Base-by-base conservation (phyloP, 164 flowering plant genomes). In the Nymphaea colorata region DNA sequence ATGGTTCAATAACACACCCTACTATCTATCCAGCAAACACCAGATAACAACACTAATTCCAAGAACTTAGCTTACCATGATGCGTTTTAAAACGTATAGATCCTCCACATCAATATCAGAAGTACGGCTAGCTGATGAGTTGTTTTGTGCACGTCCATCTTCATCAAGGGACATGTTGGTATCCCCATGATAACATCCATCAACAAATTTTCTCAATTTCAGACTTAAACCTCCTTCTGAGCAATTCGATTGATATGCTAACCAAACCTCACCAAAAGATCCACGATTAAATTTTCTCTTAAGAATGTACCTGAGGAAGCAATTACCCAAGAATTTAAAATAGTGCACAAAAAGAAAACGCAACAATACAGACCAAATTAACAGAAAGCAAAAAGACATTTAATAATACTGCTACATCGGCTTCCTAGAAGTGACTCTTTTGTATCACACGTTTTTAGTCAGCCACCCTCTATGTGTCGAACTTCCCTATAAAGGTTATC, bases 251-350 rank as follows among this genome's bases (percentile, higher is more conserved):
- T 83, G 79, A 77, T 86, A 84, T 66, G 98, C 98, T 79, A 94
- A 75, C 98, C 98, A 94, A 76, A 92, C 99, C 79, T 94, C 99
- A 75, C 99, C 99, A 84, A 79, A 94, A 61, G 98, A 81, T 75
- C 99, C 99, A 72, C 87, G 96, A 66, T 81, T 92, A 83, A 86
- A 94, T 72, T 87, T 86, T 80, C 85, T 90, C 80, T 80, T 86
- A 14, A 94, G 74, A 2, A 81, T 75, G 75, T 94, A 94, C 82
- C 99, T 92, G 72, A 64, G 12, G 41, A 63, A 65, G 60, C 65
- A 70, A 42, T 8, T 67, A 25, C 69, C n/a, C 47, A 3, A 62
- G 18, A 11, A 62, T 62, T 62, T 11, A 62, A 18, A 55, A 55
- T 16, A 25, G 2, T 55, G 59, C 59, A 55, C 59, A 8, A 2